Evolutionary conservation across 306 rosid species (phyloP), one percentile per base, ranked within the genome.

Genomic region (Abrus pulchellus): DNA sequence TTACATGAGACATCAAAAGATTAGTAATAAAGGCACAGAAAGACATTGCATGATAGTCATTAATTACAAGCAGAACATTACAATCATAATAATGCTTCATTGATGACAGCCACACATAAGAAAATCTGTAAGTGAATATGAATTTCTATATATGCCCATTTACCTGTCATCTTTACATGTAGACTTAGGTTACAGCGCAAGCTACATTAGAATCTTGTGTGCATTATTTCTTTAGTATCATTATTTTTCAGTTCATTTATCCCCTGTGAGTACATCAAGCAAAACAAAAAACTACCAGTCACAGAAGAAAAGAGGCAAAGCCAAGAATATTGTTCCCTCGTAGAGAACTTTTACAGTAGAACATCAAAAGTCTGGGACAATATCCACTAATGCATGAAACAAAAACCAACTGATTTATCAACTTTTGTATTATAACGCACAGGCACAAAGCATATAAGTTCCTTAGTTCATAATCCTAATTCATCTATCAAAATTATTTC

Each of bases 371-470:
- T 44, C 30, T 44, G 30, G 40, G 34, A 57, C 9, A 32, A 56
- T 55, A 68, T 68, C 55, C 50, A 75, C 63, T 12, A 47, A 75
- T 7, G 64, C 75, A 45, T 29, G 11, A 52, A 43, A 64, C n/a
- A 54, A 40, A 72, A 20, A 7, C 10, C 38, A 13, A 34, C 14
- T 3, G 20, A 62, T 66, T 59, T 57, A 40, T 63, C 20, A 66
- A 72, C 74, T 30, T 72, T 59, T 79, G 64, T 14, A 74, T 71
- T 73, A 74, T 12, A 72, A 80, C 67, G 32, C 57, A 79, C 44
- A 69, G 13, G 48, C 30, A 50, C 27, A 68, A 13, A 78, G 33
- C 77, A 68, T 50, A 3, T 4, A 60, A 36, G 76, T 47, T 48
- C 41, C 74, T 14, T 29, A 36, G 55, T 57, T 79, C 13, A 72